Evolutionary conservation across 768 basidiomycete genomes (phyloP), one percentile per base, ranked within the genome.

Genomic region (Hydnomerulius pinastri): DNA sequence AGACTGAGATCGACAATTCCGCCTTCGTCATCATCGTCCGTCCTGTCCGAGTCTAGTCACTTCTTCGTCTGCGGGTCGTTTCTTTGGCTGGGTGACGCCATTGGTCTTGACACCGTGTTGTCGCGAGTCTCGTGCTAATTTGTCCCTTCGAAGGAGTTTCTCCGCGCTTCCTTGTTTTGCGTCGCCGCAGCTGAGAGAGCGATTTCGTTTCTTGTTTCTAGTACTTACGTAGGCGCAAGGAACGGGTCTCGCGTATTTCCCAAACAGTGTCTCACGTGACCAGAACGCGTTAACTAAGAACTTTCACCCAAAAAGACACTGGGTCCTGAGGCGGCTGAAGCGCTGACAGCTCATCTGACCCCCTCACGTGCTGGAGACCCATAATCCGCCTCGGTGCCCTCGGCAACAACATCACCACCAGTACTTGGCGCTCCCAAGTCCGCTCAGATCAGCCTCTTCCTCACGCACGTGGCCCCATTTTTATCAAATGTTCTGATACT

Each of bases 1-100:
- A 93, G 70, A 64, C 94, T 90, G 74, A 93, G 78, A 63, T 87
- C 85, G 59, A 89, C 88, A 44, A 92, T 73, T 13, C 63, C 73
- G 4, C 58, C 70, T 33, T n/a, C n/a, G n/a, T 75, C 78, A 27
- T 79, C 81, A 25, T 77, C 77, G 48, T 81, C 75, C 5, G 80
- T 81, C 54, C 72, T 72, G 62, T 87, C 86, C 28, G 83, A 88
- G 29, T 69, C 71, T 29, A 90, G 73, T n/a, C n/a, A n/a, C n/a
- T 61, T 90, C 89, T 60, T 90, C 87, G 62, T 92, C 76, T 20
- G 53, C 35, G 2, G 36, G 46, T 23, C 50, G 63, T 53, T 54
- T 66, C 54, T 62, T 71, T 44, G 45, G 50, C 52, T 59, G 56
- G 17, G 37, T 63, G 23, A 39, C 48, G 33, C 53, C 54, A 46